Base-by-base conservation (phyloP, 2,329 filamentous ascomycete genomes). In the Ilyonectria robusta region DNA sequence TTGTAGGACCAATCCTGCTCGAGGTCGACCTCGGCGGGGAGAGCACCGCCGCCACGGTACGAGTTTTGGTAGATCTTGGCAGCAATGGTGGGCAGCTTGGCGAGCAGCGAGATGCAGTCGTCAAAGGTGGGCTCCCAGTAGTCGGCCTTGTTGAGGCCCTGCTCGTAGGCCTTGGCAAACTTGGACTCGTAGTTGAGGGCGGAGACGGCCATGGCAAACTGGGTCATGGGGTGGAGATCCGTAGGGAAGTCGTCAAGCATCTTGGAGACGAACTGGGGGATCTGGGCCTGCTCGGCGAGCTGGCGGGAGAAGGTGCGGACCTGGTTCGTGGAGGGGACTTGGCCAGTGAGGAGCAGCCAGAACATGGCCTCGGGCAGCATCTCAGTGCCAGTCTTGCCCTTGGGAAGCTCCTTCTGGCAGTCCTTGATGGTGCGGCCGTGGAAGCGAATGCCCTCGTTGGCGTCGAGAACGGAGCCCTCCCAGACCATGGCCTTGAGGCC, bases 311-410 rank as follows among this genome's bases (percentile, higher is more conserved):
- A 91, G 50, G 84, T 86, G 76, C 95, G 93, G 70, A 96, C 90
- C 82, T 99, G 96, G 69, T 85, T 85, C 23, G 91, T 92, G 1
- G 93, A 93, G 26, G 96, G 96, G 23, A 98, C 93, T 82, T 97
- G 88, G 66, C 96, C 96, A 10, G 96, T 99, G 75, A 99, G 87
- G 57, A 99, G 90, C 47, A 98, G 90, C 96, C 96, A 99, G 88
- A 99, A 99, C 96, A 99, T 99, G 82, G 95, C 91, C 84, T 99
- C 96, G 54, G 96, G 96, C 13, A 98, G 89, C 96, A 98, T 99
- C 84, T 98, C 95, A 6, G 94, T 97, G 76, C 95, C 94, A 3
- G 93, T 90, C 66, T 89, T 94, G 74, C 95, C 96, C 87, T 98
- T 98, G 80, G 96, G 95, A 17, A 98, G 90, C 81, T 94, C 92